A percentile compares a stretch with the other conserved stretches of the same genome.
Evolutionary conservation across 1,284 basidiomycete genomes (phyloP).

Genomic region (Peniophora sp.): DNA sequence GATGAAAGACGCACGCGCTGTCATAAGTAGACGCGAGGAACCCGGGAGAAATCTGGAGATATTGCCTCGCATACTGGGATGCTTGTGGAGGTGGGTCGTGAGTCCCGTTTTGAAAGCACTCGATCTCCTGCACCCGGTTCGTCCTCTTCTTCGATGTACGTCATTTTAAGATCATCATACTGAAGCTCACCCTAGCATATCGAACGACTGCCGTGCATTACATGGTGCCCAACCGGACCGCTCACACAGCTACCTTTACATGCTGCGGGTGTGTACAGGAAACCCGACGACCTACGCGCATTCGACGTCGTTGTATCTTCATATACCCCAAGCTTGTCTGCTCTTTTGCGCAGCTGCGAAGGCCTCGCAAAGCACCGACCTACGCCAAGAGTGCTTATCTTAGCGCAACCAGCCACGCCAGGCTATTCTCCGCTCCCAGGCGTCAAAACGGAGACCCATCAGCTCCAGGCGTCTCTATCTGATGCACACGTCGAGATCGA

Average conservation of each 20-base stretch:
- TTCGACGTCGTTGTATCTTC: not conserved
- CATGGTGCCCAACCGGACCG: not conserved
- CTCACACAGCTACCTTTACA: not conserved
- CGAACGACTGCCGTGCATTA: not conserved
- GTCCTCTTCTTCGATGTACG: no score
- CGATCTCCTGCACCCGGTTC: no score
- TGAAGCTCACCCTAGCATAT: no score
- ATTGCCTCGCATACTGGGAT: no score
- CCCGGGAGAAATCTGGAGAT: no score
- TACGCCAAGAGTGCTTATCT: not conserved
- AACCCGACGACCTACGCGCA: not conserved
- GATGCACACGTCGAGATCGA: slow-evolving; percentile 4
- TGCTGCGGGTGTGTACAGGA: not conserved
- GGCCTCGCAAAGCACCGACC: not conserved
- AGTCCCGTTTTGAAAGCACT: no score
- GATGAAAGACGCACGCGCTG: no score
- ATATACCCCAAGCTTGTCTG: not conserved
- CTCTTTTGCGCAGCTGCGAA: not conserved
- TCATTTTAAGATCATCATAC: no score
- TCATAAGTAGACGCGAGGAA: no score
- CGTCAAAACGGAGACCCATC: not conserved
- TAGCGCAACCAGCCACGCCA: slow-evolving; percentile 2
- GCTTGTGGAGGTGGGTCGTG: no score
- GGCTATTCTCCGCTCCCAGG: not conserved
- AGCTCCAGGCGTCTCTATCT: slow-evolving; percentile 5